Percentiles rank a stretch among this genome's conserved stretches.
Conservation (phyloP, 2,329 filamentous ascomycete genomes). For the Nannizzia gypsea region DNA sequence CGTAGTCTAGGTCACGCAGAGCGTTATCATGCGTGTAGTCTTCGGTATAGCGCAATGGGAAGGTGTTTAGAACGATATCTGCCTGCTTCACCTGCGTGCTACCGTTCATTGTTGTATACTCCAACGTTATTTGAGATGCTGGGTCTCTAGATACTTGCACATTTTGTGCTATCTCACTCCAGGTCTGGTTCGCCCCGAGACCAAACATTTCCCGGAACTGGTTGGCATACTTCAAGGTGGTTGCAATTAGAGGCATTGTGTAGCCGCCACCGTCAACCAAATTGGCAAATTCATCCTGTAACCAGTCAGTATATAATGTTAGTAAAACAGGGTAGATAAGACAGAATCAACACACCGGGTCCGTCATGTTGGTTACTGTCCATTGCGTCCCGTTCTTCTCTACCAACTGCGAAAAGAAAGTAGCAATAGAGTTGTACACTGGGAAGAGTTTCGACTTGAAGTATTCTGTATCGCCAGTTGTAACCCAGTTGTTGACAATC, state of each 20-base stretch:
- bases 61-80: constrained; percentile 56
- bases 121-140: constrained; percentile 48
- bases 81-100: constrained; percentile 57
- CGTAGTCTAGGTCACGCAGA: constrained; percentile 51
- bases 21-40: constrained; percentile 41
- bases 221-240: constrained; percentile 47
- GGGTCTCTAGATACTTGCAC: constrained; percentile 45
- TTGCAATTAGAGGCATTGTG: constrained; percentile 51
- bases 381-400: constrained; percentile 46
- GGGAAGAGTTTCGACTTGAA: constrained; percentile 49
- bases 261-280: constrained; percentile 56
- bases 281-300: constrained; percentile 55
- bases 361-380: constrained; percentile 53
- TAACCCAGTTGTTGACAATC: constrained; percentile 49
- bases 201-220: constrained; percentile 46
- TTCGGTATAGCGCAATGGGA: constrained; percentile 49
- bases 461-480: constrained; percentile 46
- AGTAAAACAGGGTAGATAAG: constrained; percentile 5
- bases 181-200: constrained; percentile 45
- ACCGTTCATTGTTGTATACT: constrained; percentile 56
- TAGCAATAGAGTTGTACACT: constrained; percentile 52
- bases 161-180: constrained; percentile 44
- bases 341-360: constrained; percentile 42
- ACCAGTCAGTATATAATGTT: neutral
- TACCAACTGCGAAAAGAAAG: constrained; percentile 49